Evolutionary conservation across 768 basidiomycete genomes (phyloP), one percentile per base, ranked within the genome.

Genomic region (Lanmaoa rubissima): DNA sequence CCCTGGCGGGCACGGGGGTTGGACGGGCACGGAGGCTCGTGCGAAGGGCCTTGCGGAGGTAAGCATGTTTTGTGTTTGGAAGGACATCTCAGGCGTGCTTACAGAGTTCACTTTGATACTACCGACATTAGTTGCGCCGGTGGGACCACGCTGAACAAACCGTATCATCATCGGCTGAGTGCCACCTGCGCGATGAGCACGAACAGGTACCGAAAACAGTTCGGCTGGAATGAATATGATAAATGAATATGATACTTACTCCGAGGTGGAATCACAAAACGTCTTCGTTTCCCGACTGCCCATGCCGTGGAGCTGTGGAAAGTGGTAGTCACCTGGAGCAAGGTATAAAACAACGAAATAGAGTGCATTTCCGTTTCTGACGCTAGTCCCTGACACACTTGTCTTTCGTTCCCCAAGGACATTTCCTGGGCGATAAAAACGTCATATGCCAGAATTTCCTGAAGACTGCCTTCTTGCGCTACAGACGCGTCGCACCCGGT

Each of bases 131-230:
- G n/a, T n/a, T n/a, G n/a, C n/a, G n/a, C n/a, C n/a, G n/a, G n/a
- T n/a, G n/a, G 97, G 0, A 97, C 86, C 94, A 98, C 97, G 28
- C 88, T 78, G 72, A 97, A 99, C 79, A 98, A 98, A 1, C 97
- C 97, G 64, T 97, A 77, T 67, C 85, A 85, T 97, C 97, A 98
- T 53, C 92, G 77, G 7, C 97, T 97, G 24, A 99, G 79, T 2
- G 95, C 94, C 9, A 98, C 96, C 24, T 97, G 87, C 75, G 98
- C 97, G 69, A 98, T 98, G n/a, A 99, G 80, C 11, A 98, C 94
- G 61, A 98, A 99, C 19, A 98, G 75, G 69, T 21, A 98, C 97
- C 11, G 90, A 93, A 75, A 97, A 98, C 6, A 99, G 78, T 69
- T 98, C 96, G n/a, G n/a, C n/a, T n/a, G n/a, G n/a, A n/a, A n/a